Conservation (phyloP, 2,329 filamentous ascomycete species). For the Neonectria hederae region DNA sequence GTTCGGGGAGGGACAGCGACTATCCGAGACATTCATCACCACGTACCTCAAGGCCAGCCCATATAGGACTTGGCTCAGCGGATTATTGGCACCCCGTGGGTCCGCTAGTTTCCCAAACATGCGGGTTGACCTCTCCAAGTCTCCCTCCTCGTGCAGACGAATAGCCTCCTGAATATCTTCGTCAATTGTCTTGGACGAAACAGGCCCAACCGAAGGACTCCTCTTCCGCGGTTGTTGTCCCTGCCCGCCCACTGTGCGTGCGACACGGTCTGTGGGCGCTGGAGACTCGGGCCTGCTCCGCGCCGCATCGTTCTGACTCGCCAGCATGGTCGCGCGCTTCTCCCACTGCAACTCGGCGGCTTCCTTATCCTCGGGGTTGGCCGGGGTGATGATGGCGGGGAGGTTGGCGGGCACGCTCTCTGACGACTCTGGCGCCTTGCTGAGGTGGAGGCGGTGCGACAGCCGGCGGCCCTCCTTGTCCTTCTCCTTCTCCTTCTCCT, state of each 20-base stretch:
- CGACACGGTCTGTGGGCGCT: constrained; percentile 41
- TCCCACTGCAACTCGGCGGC: constrained; percentile 83
- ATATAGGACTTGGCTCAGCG: constrained; percentile 94
- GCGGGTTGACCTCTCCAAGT: constrained; percentile 80
- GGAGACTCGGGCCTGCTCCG: constrained; percentile 55
- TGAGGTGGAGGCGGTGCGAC: constrained; percentile 77
- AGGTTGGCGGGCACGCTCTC: constrained; percentile 82
- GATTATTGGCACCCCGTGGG: constrained; percentile 86
- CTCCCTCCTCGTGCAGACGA: constrained; percentile 84
- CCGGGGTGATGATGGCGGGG: constrained; percentile 71
- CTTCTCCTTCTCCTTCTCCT: constrained; percentile 43
- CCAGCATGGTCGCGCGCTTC: constrained; percentile 89
- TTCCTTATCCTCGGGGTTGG: constrained; percentile 56
- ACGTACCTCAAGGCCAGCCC: constrained; percentile 86
- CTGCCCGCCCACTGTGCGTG: constrained; percentile 39
- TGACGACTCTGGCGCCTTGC: constrained; percentile 67
- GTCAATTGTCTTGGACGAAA: constrained; percentile 65
- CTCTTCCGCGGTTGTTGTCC: constrained; percentile 21
- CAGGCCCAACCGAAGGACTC: constrained; percentile 39
- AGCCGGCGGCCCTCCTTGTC: constrained; percentile 58
- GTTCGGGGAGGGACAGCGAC: neutral
- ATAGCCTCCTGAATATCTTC: constrained; percentile 95
- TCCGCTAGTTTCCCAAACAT: constrained; percentile 88
- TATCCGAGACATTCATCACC: constrained; percentile 6
- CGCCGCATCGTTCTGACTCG: constrained; percentile 66